Evolutionary conservation across 73 alveolate genomes (phyloP).

Genomic region (Loxodes magnus): DNA sequence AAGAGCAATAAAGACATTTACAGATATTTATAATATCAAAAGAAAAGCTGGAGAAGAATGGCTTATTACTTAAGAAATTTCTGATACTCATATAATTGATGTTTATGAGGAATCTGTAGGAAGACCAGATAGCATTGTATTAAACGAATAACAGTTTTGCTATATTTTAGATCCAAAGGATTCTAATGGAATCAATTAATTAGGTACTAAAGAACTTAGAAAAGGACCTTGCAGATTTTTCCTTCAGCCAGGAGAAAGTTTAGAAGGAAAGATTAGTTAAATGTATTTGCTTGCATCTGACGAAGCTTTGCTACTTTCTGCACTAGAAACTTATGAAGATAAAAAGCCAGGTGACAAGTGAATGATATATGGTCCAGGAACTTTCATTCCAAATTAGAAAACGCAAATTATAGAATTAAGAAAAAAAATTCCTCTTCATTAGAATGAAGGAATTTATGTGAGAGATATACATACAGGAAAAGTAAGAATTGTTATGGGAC

Average conservation of each 20-base stretch:
- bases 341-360: constrained; percentile 68
- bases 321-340: constrained; percentile 46
- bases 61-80: constrained; percentile 43
- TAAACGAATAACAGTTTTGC: constrained; percentile 57
- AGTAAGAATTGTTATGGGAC: constrained; percentile 54
- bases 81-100: constrained; percentile 53
- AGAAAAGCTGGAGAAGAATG: constrained; percentile 82
- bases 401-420: constrained; percentile 48
- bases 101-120: constrained; percentile 47
- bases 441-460: constrained; percentile 72
- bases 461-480: constrained; percentile 65
- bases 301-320: constrained; percentile 62
- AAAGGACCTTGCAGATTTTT: constrained; percentile 58
- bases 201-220: constrained; percentile 40
- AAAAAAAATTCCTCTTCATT: constrained; percentile 54
- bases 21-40: constrained; percentile 50
- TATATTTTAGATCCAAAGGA: constrained; percentile 54
- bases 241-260: constrained; percentile 65
- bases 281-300: constrained; percentile 47
- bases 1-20: constrained; percentile 45
- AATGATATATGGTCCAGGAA: constrained; percentile 73
- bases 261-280: constrained; percentile 50
- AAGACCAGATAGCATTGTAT: constrained; percentile 29
- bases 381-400: constrained; percentile 57
- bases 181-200: constrained; percentile 29